Evolutionary conservation across 768 basidiomycete genomes (phyloP).

Genomic region (Amanita jacksonii): DNA sequence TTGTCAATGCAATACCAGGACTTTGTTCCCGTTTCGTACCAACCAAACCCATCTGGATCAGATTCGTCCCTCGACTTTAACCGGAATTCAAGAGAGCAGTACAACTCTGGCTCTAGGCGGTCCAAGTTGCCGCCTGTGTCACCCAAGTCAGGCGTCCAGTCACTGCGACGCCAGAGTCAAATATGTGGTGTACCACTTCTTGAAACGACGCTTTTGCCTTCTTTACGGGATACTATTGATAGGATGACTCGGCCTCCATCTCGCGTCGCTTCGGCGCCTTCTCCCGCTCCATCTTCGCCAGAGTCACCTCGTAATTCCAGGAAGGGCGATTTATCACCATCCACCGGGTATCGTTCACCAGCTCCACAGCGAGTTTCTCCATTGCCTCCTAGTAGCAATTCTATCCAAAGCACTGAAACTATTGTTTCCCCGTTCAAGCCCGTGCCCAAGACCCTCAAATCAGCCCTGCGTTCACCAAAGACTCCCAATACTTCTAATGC

Average conservation of each 20-base stretch:
- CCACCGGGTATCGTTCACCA: background rate
- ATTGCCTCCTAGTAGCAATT: slow-evolving; percentile 9
- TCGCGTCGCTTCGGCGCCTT: slow-evolving; percentile 12
- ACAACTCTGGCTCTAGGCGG: background rate
- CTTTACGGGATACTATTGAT: slow-evolving; percentile 62
- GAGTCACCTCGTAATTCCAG: slow-evolving; percentile 4
- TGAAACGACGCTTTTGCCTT: slow-evolving; percentile 59
- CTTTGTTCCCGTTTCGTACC: slow-evolving; percentile 12
- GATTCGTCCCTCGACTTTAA: slow-evolving; percentile 2
- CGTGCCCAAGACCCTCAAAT: slow-evolving; percentile 27
- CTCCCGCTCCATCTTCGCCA: slow-evolving; percentile 6
- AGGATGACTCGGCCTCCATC: slow-evolving; percentile 58
- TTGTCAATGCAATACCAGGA: slow-evolving; percentile 7
- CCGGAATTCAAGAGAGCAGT: slow-evolving; percentile 2
- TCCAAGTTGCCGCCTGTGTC: slow-evolving; percentile 10
- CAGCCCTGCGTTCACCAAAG: slow-evolving; percentile 28
- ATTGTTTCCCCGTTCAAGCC: slow-evolving; percentile 23
- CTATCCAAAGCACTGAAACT: slow-evolving; percentile 13
- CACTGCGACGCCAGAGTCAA: slow-evolving; percentile 32
- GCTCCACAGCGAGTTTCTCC: slow-evolving; percentile 6
- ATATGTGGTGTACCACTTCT: slow-evolving; percentile 46
- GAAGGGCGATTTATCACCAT: background rate
- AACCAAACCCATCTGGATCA: slow-evolving; percentile 9
- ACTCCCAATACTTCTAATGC: slow-evolving; percentile 16
- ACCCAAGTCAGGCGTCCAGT: slow-evolving; percentile 12